phyloP scores from a whole-genome alignment of 1,139 yeast species.

The Geotrichum citri-aurantii region DNA sequence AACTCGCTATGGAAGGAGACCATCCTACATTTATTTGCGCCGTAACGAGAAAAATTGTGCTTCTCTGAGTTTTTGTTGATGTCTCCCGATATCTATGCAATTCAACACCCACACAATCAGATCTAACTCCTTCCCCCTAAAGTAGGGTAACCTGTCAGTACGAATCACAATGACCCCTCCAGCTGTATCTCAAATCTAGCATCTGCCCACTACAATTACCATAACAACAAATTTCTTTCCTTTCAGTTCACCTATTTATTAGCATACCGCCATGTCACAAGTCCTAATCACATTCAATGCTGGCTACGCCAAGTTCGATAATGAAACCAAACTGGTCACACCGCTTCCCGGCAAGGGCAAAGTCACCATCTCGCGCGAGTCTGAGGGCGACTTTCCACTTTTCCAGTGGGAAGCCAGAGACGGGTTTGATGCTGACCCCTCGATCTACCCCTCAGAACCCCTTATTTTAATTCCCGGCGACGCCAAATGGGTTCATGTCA shows the following conservation, averaged over 20 bases:
- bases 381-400: slow-evolving; percentile 50
- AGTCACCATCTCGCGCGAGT: slow-evolving; percentile 58
- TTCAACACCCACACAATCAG: background rate
- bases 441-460: slow-evolving; percentile 37
- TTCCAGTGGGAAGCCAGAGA: slow-evolving; percentile 60
- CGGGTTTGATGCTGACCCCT: slow-evolving; percentile 18
- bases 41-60: no score
- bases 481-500: slow-evolving; percentile 71
- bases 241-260: background rate
- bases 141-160: background rate
- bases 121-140: background rate
- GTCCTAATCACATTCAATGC: slow-evolving; percentile 59
- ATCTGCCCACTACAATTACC: background rate
- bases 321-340: slow-evolving; percentile 60
- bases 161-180: background rate
- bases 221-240: background rate
- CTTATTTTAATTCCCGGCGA: slow-evolving; percentile 88
- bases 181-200: background rate
- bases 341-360: slow-evolving; percentile 76
- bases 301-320: slow-evolving; percentile 73
- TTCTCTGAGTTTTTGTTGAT: no score
- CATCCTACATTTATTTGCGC: background rate
- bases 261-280: background rate
- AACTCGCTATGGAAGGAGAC: background rate
- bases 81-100: no score